phyloP scores from a whole-genome alignment of 371 early-diverging fungal species.

The Apophysomyces trapeziformis region DNA sequence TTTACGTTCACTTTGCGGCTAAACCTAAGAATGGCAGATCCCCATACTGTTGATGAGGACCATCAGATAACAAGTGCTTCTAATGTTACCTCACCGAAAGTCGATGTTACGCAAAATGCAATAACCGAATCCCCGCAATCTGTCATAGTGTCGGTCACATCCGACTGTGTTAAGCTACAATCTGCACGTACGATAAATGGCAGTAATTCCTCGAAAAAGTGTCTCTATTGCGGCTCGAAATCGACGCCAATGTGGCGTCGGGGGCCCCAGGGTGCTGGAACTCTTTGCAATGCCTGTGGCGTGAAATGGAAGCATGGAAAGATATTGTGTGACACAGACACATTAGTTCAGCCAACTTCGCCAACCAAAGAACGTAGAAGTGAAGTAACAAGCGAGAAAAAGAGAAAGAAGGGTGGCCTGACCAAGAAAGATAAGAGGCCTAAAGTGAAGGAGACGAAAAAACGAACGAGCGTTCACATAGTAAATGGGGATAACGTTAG shows the following conservation, averaged over 20 bases:
- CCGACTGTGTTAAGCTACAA: not conserved
- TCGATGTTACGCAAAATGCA: not conserved
- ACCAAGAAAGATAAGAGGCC: slow-evolving; percentile 21
- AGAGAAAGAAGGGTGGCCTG: slow-evolving; percentile 24
- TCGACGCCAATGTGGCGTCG: slow-evolving; percentile 92
- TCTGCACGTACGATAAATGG: slow-evolving; percentile 7
- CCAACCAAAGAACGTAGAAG: slow-evolving; percentile 10
- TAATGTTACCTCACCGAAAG: not conserved
- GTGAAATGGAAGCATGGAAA: slow-evolving; percentile 87
- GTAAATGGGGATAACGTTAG: slow-evolving; percentile 8
- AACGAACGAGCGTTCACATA: slow-evolving; percentile 9
- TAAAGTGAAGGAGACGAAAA: slow-evolving; percentile 23
- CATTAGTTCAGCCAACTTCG: not conserved
- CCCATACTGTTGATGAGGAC: not conserved
- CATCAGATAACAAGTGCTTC: not conserved
- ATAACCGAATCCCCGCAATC: slow-evolving; percentile 9
- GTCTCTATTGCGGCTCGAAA: slow-evolving; percentile 80
- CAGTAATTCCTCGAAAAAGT: slow-evolving; percentile 44
- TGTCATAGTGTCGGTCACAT: not conserved
- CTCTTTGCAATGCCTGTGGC: slow-evolving; percentile 91
- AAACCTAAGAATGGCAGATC: not conserved
- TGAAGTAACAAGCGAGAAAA: slow-evolving; percentile 8
- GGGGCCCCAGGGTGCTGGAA: slow-evolving; percentile 79
- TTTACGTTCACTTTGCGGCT: not conserved
- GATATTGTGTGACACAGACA: slow-evolving; percentile 46